Base-by-base conservation (phyloP, 2,329 filamentous ascomycete genomes). In the Colletotrichum sp. region DNA sequence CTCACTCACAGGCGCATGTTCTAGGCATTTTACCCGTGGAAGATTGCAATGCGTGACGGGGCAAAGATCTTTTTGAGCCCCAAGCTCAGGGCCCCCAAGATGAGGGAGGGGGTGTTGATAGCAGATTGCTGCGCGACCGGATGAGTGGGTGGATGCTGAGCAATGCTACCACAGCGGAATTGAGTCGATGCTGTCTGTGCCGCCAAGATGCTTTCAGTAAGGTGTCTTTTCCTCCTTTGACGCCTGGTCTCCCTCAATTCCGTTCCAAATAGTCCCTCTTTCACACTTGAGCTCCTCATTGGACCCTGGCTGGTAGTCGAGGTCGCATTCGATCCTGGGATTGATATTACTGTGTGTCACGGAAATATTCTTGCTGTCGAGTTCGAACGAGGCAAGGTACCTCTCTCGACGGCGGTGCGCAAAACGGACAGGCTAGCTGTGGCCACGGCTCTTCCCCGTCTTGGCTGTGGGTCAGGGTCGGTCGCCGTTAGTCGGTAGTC, bases 261-360 rank as follows among this genome's bases (percentile, higher is more conserved):
- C 18, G 66, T 28, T 8, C 22, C 22, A 22, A 43, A 12, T 43
- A 15, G 8, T n/a, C 15, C 10, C 34, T 27, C 28, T 16, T 15
- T 8, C 25, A 28, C 15, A n/a, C 9, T 25, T 30, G 5, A 32
- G 28, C 25, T 71, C 62, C 56, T 22, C 30, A 72, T 36, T 62
- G 68, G 39, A 48, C 5, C 22, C 32, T 34, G 25, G 28, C 12
- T 43, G 69, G 65, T 30, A 16, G 56, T 61, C 34, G 18, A 52
- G n/a, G 55, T 72, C 69, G 62, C 69, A 72, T 52, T 64, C 39
- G 69, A 58, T 34, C 32, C 64, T 48, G 25, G 34, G 28, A 64
- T 48, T 36, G 48, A 68, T 68, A 65, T 65, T 73, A 60, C 56
- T 27, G 43, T 65, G 70, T 73, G 73, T 65, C 73, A 73, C 72